Evolutionary conservation across 73 alveolate species (phyloP).

Genomic region (Paramecium pentaurelia): DNA sequence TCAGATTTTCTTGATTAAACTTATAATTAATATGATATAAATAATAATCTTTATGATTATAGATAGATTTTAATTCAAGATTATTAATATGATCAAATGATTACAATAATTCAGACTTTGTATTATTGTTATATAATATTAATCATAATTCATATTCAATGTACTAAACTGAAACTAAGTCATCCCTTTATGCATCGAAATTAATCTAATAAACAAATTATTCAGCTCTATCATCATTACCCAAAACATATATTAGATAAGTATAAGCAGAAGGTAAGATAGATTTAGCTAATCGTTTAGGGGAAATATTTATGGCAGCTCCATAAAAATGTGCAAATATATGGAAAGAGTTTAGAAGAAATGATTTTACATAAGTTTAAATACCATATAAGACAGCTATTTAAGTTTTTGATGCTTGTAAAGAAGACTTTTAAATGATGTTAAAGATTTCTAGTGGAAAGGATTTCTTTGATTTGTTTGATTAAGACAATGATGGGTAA

Average conservation of each 20-base stretch:
- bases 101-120: background rate
- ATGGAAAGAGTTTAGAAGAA: slow-evolving; percentile 40
- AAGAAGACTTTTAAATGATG: slow-evolving; percentile 34
- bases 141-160: background rate
- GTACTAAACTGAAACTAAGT: slow-evolving; percentile 10
- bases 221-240: slow-evolving; percentile 31
- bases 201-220: background rate
- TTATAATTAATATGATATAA: background rate
- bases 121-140: background rate
- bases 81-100: background rate
- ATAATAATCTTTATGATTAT: background rate
- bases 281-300: background rate
- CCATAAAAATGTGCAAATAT: slow-evolving; percentile 11
- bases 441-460: slow-evolving; percentile 37
- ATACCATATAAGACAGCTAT: slow-evolving; percentile 18
- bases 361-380: slow-evolving; percentile 31
- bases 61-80: background rate
- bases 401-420: slow-evolving; percentile 30
- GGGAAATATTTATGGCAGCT: slow-evolving; percentile 28
- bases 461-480: slow-evolving; percentile 53
- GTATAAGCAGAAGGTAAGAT: slow-evolving; percentile 13
- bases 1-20: background rate
- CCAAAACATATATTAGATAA: background rate
- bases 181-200: slow-evolving; percentile 11
- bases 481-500: slow-evolving; percentile 64